A percentile compares a stretch with the other conserved stretches of the same genome.
Conservation (phyloP, 2,329 filamentous ascomycete species). For the Nemania diffusa region DNA sequence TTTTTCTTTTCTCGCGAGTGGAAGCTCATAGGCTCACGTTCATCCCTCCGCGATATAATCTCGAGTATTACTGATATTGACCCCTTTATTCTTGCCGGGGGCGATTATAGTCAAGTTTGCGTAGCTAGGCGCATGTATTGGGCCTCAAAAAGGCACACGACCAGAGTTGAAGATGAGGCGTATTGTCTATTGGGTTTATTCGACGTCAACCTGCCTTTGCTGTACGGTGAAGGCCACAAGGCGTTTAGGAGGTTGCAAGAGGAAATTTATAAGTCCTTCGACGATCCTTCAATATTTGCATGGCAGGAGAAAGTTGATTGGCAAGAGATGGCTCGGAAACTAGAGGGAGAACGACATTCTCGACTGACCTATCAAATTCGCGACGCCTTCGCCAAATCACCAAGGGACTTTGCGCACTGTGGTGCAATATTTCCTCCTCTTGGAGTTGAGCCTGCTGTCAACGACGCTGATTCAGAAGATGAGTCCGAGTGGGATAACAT, state of each 20-base stretch:
- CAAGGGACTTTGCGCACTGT: too few species aligned
- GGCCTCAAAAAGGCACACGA: constrained; percentile 32
- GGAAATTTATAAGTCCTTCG: constrained; percentile 18
- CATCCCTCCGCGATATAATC: background rate
- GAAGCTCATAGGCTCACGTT: constrained; percentile 13
- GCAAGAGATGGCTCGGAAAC: too few species aligned
- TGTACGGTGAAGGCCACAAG: constrained; percentile 33
- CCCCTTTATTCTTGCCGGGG: background rate
- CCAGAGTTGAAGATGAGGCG: constrained; percentile 30
- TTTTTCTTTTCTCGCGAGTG: constrained; percentile 16
- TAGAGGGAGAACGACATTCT: too few species aligned
- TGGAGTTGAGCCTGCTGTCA: too few species aligned
- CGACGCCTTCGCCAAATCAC: too few species aligned
- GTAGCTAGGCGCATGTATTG: constrained; percentile 33
- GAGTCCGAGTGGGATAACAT: too few species aligned
- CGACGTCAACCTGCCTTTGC: constrained; percentile 29
- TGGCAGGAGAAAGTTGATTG: too few species aligned
- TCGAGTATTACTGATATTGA: constrained; percentile 22
- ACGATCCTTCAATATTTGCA: too few species aligned
- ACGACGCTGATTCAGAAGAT: too few species aligned
- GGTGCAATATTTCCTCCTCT: too few species aligned
- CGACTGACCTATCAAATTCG: too few species aligned
- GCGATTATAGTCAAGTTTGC: constrained; percentile 4
- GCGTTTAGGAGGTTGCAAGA: constrained; percentile 34
- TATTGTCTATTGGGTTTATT: constrained; percentile 32